These are phyloP conservation scores for Liquidambar formosana DNA, from an alignment of 164 flowering plant genomes.

Conservation along the genomic window DNA sequence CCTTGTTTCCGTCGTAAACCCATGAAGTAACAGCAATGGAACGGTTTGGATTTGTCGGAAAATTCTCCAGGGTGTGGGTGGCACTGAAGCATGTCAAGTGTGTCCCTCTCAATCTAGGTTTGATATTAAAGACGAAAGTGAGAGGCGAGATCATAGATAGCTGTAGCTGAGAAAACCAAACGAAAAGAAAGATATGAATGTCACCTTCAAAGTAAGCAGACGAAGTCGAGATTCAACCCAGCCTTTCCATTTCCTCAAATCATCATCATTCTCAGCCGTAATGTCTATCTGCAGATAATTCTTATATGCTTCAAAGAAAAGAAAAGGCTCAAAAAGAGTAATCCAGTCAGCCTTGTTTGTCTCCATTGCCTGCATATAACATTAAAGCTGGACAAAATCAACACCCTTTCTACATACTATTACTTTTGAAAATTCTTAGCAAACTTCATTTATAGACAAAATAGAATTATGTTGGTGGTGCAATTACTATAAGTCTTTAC, in stretches of 20 bases:
- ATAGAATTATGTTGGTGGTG: no score
- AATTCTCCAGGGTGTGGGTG: constrained; percentile 82
- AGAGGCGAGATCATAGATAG: background rate
- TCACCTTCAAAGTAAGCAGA: constrained; percentile 79
- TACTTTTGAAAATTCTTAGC: constrained; percentile 30
- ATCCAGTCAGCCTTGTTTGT: constrained; percentile 58
- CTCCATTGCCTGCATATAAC: constrained; percentile 67
- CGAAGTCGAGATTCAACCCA: constrained; percentile 96
- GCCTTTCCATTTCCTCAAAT: constrained; percentile 85
- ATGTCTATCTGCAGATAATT: constrained; percentile 82
- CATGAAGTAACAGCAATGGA: constrained; percentile 76
- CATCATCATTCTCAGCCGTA: constrained; percentile 60
- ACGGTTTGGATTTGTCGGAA: constrained; percentile 54
- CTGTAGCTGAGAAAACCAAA: background rate
- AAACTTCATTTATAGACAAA: background rate
- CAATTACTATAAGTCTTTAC: no score
- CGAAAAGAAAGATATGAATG: background rate
- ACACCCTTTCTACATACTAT: no score
- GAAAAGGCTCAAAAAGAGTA: constrained; percentile 66
- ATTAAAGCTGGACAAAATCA: no score
- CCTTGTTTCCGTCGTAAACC: constrained; percentile 84
- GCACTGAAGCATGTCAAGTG: constrained; percentile 72
- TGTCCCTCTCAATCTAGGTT: constrained; percentile 78
- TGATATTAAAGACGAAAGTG: background rate
- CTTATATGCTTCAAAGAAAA: constrained; percentile 78